Evolutionary conservation across 1,284 basidiomycete genomes (phyloP).

Genomic region (Coniferiporia sulphurascens): DNA sequence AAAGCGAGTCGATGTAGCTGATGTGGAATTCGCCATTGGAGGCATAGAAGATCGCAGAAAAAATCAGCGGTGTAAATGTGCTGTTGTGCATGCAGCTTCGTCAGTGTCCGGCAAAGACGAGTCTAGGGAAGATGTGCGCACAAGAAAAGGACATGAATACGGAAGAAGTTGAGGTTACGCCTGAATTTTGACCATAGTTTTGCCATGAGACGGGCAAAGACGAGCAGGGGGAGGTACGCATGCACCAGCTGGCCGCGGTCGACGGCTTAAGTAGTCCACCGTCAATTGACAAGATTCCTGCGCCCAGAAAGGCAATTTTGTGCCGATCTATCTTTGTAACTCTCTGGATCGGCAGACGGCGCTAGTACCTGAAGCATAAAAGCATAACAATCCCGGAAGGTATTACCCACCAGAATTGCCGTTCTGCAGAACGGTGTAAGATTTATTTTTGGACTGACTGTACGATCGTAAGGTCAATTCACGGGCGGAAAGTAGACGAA

Average conservation of each 20-base stretch:
- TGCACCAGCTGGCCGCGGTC: neutral
- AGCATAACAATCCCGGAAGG: no score
- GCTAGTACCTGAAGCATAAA: no score
- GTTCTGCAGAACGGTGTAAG: no score
- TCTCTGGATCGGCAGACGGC: no score
- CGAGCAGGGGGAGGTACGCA: neutral
- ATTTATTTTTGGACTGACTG: no score
- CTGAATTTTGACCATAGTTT: neutral
- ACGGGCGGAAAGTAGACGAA: no score
- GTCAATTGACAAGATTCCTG: neutral
- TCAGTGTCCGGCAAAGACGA: neutral
- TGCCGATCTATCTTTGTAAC: neutral
- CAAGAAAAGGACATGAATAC: constrained; percentile 55
- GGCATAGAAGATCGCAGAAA: constrained; percentile 71
- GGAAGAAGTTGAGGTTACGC: constrained; percentile 62
- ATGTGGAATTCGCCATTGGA: constrained; percentile 62
- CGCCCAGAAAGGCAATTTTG: no score
- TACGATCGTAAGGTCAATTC: no score
- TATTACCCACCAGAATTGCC: no score
- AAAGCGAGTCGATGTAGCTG: constrained; percentile 71
- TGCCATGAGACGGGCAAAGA: neutral
- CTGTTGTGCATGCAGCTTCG: constrained; percentile 34
- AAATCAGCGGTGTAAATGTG: constrained; percentile 68
- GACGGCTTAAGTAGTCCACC: neutral
- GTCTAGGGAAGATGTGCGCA: constrained; percentile 27